Evolutionary conservation across 108 stramenopile species (phyloP), one percentile per base, ranked within the genome.

Genomic region (Parmales sp.): DNA sequence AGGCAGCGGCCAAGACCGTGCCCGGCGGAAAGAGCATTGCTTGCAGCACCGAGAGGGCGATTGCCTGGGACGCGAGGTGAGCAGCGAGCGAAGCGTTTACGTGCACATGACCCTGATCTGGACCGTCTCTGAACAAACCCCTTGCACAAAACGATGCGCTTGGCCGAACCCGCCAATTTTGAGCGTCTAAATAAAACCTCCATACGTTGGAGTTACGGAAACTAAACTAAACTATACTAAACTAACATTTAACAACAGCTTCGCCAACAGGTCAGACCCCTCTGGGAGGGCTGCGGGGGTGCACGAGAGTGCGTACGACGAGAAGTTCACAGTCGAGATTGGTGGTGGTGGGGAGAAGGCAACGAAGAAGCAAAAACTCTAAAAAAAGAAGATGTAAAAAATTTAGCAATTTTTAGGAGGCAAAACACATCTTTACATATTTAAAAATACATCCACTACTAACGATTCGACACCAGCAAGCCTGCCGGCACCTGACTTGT

Each of bases 11-110:
- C 45, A 83, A 82, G 69, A 98, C 97, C 13, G 95, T 98, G 3
- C 97, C 95, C 26, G 95, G 92, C 69, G 97, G 95, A 36, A 93
- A 94, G 75, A 90, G 89, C 38, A 98, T 98, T 73, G 97, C 97
- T 3, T 98, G 97, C 79, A 95, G 93, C 7, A 98, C 97, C 28
- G 93, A 95, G 67, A 87, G 95, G 68, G 97, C 95, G 49, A 90
- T 98, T 81, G 79, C 77, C 36, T 98, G 97, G 97, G 95, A 98
- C 77, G 95, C 69, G 37, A 60, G n/a, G n/a, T n/a, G n/a, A n/a
- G n/a, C n/a, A n/a, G n/a, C n/a, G n/a, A n/a, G n/a, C n/a, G n/a
- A n/a, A n/a, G n/a, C n/a, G n/a, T n/a, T n/a, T n/a, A n/a, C n/a
- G n/a, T n/a, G n/a, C n/a, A n/a, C n/a, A n/a, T n/a, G n/a, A n/a